Percentiles rank a stretch among this genome's conserved stretches.
Evolutionary conservation across 768 basidiomycete genomes (phyloP).

Genomic region (Russula virescens): DNA sequence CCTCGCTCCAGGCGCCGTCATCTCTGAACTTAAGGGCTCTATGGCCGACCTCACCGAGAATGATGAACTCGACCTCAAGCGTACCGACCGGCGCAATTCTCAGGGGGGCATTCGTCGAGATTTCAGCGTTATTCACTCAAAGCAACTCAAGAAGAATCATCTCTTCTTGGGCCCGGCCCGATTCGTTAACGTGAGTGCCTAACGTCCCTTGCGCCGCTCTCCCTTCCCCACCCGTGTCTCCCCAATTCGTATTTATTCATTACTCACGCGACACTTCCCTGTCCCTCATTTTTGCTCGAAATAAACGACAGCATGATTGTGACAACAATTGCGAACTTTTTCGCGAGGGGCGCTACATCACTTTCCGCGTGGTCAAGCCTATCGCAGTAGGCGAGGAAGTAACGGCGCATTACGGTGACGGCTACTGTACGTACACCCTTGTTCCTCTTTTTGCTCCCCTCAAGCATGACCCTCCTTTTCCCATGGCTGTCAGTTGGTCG

Average conservation of each 20-base stretch:
- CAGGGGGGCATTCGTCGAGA: conserved; percentile 68
- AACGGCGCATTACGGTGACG: conserved; percentile 86
- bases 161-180: conserved; percentile 87
- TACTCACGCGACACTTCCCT: conserved; percentile 19
- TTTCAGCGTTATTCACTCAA: conserved; percentile 88
- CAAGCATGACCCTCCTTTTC: conserved; percentile 29
- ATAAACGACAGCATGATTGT: conserved; percentile 67
- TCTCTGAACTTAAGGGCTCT: conserved; percentile 84
- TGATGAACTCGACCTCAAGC: conserved; percentile 81
- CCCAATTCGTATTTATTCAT: conserved; percentile 16
- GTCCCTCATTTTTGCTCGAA: conserved; percentile 12
- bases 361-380: conserved; percentile 74
- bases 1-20: conserved; percentile 61
- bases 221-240: conserved; percentile 13
- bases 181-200: conserved; percentile 76
- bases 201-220: conserved; percentile 1
- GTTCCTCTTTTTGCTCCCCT: conserved; percentile 25
- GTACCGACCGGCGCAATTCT: conserved; percentile 61
- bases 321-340: conserved; percentile 86
- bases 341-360: conserved; percentile 84
- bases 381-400: conserved; percentile 82
- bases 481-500: conserved; percentile 46
- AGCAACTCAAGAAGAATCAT: conserved; percentile 89
- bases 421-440: conserved; percentile 63
- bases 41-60: conserved; percentile 85